phyloP scores from a whole-genome alignment of 129 eudicot species.

The Arctium lappa region DNA sequence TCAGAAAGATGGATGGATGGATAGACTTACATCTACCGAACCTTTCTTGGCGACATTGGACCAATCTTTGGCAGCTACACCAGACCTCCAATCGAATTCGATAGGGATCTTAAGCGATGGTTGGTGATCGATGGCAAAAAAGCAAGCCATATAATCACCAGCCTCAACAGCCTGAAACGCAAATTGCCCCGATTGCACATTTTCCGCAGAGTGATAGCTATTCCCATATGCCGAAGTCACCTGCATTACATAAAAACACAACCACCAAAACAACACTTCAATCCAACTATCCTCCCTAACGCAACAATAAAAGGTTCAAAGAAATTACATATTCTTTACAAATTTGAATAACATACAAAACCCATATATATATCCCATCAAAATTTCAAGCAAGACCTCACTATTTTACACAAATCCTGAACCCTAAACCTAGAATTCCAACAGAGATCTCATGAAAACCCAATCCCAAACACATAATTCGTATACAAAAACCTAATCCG shows the following conservation, averaged over 20 bases:
- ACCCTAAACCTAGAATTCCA: neutral
- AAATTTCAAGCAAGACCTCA: neutral
- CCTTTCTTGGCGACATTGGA: constrained; percentile 73
- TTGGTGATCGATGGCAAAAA: constrained; percentile 56
- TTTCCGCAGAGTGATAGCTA: constrained; percentile 64
- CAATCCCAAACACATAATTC: neutral
- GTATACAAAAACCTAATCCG: neutral
- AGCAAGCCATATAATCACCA: constrained; percentile 86
- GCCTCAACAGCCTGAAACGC: constrained; percentile 78
- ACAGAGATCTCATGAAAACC: neutral
- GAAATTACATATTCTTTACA: neutral
- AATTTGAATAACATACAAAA: neutral
- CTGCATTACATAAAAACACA: constrained; percentile 28
- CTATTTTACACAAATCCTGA: neutral
- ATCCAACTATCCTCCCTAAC: neutral
- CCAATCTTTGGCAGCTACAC: constrained; percentile 94
- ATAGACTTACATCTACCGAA: constrained; percentile 66
- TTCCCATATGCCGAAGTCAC: constrained; percentile 72
- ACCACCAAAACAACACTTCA: neutral
- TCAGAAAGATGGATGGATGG: neutral
- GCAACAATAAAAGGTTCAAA: neutral
- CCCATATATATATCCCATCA: neutral
- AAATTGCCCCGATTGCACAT: constrained; percentile 77
- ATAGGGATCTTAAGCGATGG: constrained; percentile 52
- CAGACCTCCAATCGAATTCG: constrained; percentile 86